Percentiles rank a stretch among this genome's conserved stretches.
Evolutionary conservation across 1,284 basidiomycete species (phyloP).

Genomic region (Laetiporus sulphureus): DNA sequence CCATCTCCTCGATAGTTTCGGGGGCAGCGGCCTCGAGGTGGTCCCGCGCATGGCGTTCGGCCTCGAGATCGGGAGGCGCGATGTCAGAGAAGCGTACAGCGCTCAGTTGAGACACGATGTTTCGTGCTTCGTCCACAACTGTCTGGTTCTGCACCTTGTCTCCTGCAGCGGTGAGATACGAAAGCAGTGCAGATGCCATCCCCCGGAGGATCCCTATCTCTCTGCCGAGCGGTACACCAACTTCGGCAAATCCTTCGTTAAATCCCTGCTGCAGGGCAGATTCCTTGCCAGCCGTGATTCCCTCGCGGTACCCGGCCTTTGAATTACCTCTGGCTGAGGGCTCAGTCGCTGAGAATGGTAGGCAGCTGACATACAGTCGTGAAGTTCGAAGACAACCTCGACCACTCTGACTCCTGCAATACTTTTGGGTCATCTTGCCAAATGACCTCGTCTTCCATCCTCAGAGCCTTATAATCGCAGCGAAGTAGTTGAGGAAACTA

Average conservation of each 20-base stretch:
- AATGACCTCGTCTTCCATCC: constrained; percentile 36
- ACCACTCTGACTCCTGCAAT: constrained; percentile 50
- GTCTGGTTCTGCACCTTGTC: background rate
- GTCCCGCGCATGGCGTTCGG: constrained; percentile 61
- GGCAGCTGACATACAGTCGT: constrained; percentile 43
- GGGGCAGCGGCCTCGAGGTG: constrained; percentile 37
- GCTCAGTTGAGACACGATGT: constrained; percentile 46
- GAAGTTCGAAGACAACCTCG: constrained; percentile 56
- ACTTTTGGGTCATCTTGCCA: constrained; percentile 43
- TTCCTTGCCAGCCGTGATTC: constrained; percentile 82
- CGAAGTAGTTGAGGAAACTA: too few relatives aligned
- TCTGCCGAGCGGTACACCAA: constrained; percentile 70
- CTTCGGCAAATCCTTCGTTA: constrained; percentile 66
- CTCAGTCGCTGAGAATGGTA: background rate
- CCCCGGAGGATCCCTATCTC: constrained; percentile 70
- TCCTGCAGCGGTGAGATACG: constrained; percentile 35
- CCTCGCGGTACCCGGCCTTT: constrained; percentile 83
- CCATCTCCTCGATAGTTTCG: constrained; percentile 17
- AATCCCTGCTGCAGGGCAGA: constrained; percentile 75
- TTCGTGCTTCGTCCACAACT: constrained; percentile 35
- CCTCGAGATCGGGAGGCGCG: constrained; percentile 63
- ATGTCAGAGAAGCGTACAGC: constrained; percentile 61
- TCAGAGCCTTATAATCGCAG: too few relatives aligned
- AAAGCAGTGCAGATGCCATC: constrained; percentile 48
- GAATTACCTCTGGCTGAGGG: too few relatives aligned